A percentile compares a stretch with the other conserved stretches of the same genome.
Evolutionary conservation across 1,139 yeast species (phyloP).

Genomic region (Saccharomycopsis phalli): DNA sequence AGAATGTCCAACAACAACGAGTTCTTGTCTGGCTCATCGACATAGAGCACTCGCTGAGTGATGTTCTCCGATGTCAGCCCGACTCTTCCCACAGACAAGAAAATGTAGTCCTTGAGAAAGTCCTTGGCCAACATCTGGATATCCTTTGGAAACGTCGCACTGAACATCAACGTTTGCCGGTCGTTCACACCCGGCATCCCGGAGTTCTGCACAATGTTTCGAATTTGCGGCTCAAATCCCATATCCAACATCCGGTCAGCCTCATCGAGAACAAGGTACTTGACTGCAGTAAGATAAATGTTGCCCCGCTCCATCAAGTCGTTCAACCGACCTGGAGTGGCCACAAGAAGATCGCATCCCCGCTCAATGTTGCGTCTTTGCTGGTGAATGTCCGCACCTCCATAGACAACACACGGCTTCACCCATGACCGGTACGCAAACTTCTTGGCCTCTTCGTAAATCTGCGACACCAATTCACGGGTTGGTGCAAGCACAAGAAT

Average conservation of each 20-base stretch:
- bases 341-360: slow-evolving; percentile 94
- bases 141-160: slow-evolving; percentile 98
- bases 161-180: slow-evolving; percentile 96
- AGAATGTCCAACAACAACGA: slow-evolving; percentile 85
- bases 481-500: slow-evolving; percentile 96
- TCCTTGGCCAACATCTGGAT: slow-evolving; percentile 96
- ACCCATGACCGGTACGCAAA: slow-evolving; percentile 99
- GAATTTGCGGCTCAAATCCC: slow-evolving; percentile 99
- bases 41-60: slow-evolving; percentile 87
- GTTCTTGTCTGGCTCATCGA: slow-evolving; percentile 92
- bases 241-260: slow-evolving; percentile 99
- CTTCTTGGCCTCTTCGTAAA: slow-evolving; percentile 90
- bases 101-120: slow-evolving; percentile 90
- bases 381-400: slow-evolving; percentile 90
- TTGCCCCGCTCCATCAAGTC: slow-evolving; percentile 93
- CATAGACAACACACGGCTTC: slow-evolving; percentile 91
- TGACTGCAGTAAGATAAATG: slow-evolving; percentile 81
- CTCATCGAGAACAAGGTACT: slow-evolving; percentile 92
- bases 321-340: slow-evolving; percentile 98
- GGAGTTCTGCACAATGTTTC: slow-evolving; percentile 95
- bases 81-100: slow-evolving; percentile 95
- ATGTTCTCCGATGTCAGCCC: slow-evolving; percentile 97
- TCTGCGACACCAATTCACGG: slow-evolving; percentile 96
- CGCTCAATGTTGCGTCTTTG: slow-evolving; percentile 86
- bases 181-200: slow-evolving; percentile 89